A percentile compares a stretch with the other conserved stretches of the same genome.
phyloP scores from a whole-genome alignment of 768 basidiomycete genomes.

The Xerocomellus dryophilus region DNA sequence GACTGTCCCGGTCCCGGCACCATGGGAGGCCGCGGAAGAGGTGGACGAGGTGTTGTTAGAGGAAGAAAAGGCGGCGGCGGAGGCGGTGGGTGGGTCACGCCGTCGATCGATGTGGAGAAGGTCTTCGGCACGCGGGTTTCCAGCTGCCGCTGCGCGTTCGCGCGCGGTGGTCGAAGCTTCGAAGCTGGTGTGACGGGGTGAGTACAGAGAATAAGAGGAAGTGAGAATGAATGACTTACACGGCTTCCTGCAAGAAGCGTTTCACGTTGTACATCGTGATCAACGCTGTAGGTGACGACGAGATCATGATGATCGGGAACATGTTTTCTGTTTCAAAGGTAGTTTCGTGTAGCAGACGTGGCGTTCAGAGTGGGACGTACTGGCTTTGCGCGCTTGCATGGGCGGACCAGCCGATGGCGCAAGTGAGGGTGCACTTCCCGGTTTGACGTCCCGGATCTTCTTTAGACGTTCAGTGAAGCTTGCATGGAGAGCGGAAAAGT shows the following conservation, averaged over 20 bases:
- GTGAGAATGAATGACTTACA: constrained; percentile 42
- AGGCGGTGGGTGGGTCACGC: constrained; percentile 46
- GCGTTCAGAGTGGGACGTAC: constrained; percentile 38
- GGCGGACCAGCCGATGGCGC: constrained; percentile 35
- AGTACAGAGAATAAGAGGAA: background rate
- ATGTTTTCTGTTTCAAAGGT: constrained; percentile 49
- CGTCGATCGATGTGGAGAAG: constrained; percentile 85
- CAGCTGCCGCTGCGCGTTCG: constrained; percentile 62
- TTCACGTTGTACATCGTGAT: constrained; percentile 99
- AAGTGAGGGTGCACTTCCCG: constrained; percentile 42
- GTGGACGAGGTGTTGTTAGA: constrained; percentile 7
- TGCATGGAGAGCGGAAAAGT: constrained; percentile 68
- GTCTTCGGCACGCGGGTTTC: constrained; percentile 75
- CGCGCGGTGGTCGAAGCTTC: constrained; percentile 76
- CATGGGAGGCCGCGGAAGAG: constrained; percentile 13
- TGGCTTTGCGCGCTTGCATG: constrained; percentile 64
- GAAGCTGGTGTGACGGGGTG: constrained; percentile 43
- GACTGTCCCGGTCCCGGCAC: constrained; percentile 29
- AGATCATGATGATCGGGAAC: constrained; percentile 96
- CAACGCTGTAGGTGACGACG: constrained; percentile 87
- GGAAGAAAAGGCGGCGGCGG: constrained; percentile 16
- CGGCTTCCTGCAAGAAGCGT: constrained; percentile 85
- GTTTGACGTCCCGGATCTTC: constrained; percentile 65
- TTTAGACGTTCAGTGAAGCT: constrained; percentile 77
- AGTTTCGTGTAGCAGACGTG: too few relatives aligned